phyloP scores from a whole-genome alignment of 2,329 filamentous ascomycete genomes.

The Cordyceps tenuipes region DNA sequence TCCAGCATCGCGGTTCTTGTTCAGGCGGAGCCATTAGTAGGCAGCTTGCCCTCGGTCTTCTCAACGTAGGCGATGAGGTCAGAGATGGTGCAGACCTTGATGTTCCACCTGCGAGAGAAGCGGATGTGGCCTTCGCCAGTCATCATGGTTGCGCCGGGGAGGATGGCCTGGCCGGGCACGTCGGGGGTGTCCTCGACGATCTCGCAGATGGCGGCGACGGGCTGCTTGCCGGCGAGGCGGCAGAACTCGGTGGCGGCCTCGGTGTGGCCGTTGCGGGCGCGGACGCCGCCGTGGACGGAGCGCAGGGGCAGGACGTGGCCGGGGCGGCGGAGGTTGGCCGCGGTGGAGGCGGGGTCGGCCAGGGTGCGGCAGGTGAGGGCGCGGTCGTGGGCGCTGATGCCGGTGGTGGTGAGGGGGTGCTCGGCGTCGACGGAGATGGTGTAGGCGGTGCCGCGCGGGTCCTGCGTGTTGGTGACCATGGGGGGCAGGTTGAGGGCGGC shows the following conservation, averaged over 20 bases:
- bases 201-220: constrained; percentile 81
- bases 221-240: constrained; percentile 66
- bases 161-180: constrained; percentile 58
- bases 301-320: constrained; percentile 86
- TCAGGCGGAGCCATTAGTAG: constrained; percentile 31
- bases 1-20: not conserved
- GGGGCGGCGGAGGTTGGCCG: constrained; percentile 64
- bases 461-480: constrained; percentile 71
- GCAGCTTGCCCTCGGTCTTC: constrained; percentile 58
- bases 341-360: constrained; percentile 52
- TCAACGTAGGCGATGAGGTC: constrained; percentile 76
- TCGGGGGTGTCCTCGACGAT: constrained; percentile 78
- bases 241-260: constrained; percentile 92
- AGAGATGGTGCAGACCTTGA: constrained; percentile 94
- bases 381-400: constrained; percentile 84
- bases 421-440: constrained; percentile 79
- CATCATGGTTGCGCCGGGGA: constrained; percentile 76
- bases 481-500: constrained; percentile 69
- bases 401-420: constrained; percentile 68
- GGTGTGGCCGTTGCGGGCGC: constrained; percentile 76
- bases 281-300: constrained; percentile 70
- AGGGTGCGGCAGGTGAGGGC: constrained; percentile 72
- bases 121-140: constrained; percentile 76
- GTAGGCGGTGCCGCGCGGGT: constrained; percentile 88
- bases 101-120: constrained; percentile 80